Conservation (phyloP, 1,139 yeast genomes). For the Yamadazyma dendronema region DNA sequence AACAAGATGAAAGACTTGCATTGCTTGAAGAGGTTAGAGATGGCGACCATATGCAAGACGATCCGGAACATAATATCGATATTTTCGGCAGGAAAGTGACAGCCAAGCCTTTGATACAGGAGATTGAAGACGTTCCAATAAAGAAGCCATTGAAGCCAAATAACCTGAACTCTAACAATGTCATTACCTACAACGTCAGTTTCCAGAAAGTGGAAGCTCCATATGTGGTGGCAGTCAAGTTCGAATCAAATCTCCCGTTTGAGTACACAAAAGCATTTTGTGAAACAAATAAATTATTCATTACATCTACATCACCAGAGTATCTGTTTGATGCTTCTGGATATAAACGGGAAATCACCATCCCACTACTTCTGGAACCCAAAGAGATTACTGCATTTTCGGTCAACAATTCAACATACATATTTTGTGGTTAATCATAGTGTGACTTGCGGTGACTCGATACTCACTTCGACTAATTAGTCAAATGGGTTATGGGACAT, state of each 20-base stretch:
- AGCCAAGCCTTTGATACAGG: conserved; percentile 40
- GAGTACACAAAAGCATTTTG: conserved; percentile 5
- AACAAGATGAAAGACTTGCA: conserved; percentile 40
- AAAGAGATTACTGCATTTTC: conserved; percentile 6
- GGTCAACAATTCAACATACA: conserved; percentile 3
- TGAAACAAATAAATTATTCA: conserved; percentile 6
- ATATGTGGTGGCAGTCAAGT: conserved; percentile 6
- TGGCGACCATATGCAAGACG: too few relatives aligned
- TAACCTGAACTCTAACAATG: neutral
- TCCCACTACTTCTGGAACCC: conserved; percentile 8
- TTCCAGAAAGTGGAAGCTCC: conserved; percentile 9
- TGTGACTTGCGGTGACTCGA: neutral
- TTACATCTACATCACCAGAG: conserved; percentile 5
- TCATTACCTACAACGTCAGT: conserved; percentile 8
- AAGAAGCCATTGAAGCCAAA: neutral
- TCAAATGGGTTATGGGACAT: neutral
- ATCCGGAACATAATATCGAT: conserved; percentile 10
- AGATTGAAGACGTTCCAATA: conserved; percentile 19
- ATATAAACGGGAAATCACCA: conserved; percentile 2
- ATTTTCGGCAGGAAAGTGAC: conserved; percentile 5
- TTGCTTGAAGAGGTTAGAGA: conserved; percentile 37
- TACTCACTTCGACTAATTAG: too few relatives aligned
- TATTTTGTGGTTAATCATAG: conserved; percentile 7
- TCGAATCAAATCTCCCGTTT: conserved; percentile 12
- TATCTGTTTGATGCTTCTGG: conserved; percentile 7